phyloP scores from a whole-genome alignment of 139 green algal genomes.

The Choricystis sp. region DNA sequence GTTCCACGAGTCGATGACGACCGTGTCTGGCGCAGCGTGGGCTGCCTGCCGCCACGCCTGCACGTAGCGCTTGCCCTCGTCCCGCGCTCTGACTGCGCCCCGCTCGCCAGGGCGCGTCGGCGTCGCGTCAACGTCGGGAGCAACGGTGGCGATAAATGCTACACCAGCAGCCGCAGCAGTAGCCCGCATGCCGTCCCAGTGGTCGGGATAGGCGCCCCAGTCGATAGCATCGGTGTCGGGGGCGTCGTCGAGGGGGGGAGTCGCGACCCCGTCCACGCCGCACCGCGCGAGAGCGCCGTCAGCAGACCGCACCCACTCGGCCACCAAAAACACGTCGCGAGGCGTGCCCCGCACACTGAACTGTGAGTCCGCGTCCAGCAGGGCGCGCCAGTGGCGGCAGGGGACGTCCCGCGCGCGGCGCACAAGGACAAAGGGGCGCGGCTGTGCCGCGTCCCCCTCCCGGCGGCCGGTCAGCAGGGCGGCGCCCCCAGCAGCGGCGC shows the following conservation, averaged over 20 bases:
- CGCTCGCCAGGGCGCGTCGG: neutral
- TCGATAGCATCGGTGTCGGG: neutral
- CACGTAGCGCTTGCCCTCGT: neutral
- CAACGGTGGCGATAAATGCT: neutral
- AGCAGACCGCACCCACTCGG: neutral
- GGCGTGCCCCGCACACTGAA: neutral
- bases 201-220: neutral
- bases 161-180: neutral
- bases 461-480: too few relatives aligned
- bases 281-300: neutral
- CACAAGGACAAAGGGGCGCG: neutral
- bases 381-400: neutral
- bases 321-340: neutral
- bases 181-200: neutral
- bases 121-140: neutral
- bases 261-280: neutral
- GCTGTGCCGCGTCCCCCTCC: neutral
- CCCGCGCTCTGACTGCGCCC: neutral
- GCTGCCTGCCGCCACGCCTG: neutral
- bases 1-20: neutral
- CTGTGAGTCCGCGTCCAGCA: neutral
- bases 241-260: neutral
- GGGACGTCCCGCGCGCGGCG: neutral
- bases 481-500: too few relatives aligned
- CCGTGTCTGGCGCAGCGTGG: too few relatives aligned